phyloP scores from a whole-genome alignment of 257 asterid species.

The Asclepias syriaca region DNA sequence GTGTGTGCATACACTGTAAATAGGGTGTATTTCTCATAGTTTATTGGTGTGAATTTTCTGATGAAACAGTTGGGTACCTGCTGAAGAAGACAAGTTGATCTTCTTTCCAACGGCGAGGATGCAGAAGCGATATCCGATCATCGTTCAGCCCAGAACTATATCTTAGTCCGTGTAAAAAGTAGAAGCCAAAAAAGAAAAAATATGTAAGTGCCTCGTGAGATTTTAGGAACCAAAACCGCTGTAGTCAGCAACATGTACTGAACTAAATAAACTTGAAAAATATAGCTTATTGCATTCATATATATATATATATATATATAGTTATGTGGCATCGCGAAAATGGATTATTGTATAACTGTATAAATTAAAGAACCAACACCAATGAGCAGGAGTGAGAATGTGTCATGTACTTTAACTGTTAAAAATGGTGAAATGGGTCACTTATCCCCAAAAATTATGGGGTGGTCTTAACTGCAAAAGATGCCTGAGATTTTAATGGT shows the following conservation, averaged over 20 bases:
- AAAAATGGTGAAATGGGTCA: too few species aligned
- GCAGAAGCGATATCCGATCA: constrained; percentile 73
- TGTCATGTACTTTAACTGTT: too few species aligned
- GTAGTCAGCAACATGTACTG: constrained; percentile 10
- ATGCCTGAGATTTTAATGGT: too few species aligned
- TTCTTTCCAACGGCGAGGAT: constrained; percentile 92
- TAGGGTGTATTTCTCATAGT: not conserved
- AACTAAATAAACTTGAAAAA: constrained; percentile 12
- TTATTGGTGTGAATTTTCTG: constrained; percentile 1
- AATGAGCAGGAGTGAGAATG: too few species aligned
- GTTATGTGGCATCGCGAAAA: not conserved
- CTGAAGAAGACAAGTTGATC: constrained; percentile 76
- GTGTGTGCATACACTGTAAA: not conserved
- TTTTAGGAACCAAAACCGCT: constrained; percentile 13
- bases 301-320: not conserved
- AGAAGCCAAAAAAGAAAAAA: not conserved
- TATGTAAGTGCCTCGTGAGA: not conserved
- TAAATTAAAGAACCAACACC: too few species aligned
- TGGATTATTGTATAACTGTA: not conserved
- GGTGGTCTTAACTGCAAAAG: too few species aligned
- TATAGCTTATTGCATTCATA: constrained; percentile 7
- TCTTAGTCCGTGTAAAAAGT: constrained; percentile 19
- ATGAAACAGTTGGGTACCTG: constrained; percentile 66
- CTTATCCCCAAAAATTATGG: too few species aligned
- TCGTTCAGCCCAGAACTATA: constrained; percentile 38